These are phyloP conservation scores for Salvia sclarea DNA, from an alignment of 305 asterid genomes.

Conservation along the genomic window DNA sequence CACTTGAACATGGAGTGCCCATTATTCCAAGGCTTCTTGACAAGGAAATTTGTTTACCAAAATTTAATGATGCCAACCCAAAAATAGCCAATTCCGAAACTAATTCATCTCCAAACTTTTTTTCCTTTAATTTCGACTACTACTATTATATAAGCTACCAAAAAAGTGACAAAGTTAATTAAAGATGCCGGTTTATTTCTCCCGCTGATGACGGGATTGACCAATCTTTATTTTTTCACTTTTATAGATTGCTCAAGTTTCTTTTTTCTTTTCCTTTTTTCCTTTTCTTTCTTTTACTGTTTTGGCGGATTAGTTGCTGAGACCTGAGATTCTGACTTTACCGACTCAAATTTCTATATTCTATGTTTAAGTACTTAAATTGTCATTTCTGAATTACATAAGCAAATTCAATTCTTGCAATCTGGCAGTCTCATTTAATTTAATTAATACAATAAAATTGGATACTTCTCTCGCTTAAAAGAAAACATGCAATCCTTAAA, in stretches of 20 bases:
- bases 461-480: neutral
- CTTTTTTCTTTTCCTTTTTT: neutral
- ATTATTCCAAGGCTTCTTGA: slow-evolving; percentile 30
- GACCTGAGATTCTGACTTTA: neutral
- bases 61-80: slow-evolving; percentile 34
- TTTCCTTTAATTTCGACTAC: neutral
- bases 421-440: neutral
- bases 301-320: neutral
- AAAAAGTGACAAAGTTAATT: slow-evolving; percentile 14
- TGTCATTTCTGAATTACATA: neutral
- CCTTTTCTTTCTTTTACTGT: neutral
- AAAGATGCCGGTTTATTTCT: slow-evolving; percentile 33
- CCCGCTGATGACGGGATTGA: slow-evolving; percentile 42
- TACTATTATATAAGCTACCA: neutral
- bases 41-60: slow-evolving; percentile 10
- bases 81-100: slow-evolving; percentile 20
- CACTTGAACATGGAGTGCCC: slow-evolving; percentile 30
- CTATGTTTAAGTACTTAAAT: neutral
- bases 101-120: neutral
- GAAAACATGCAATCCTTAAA: neutral
- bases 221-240: slow-evolving; percentile 21
- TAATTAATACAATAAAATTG: too few relatives aligned
- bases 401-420: neutral
- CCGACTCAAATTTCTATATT: neutral
- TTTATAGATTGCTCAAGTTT: slow-evolving; percentile 23